Evolutionary conservation across 2,329 filamentous ascomycete species (phyloP).

Genomic region (Bipolaris zeicola): DNA sequence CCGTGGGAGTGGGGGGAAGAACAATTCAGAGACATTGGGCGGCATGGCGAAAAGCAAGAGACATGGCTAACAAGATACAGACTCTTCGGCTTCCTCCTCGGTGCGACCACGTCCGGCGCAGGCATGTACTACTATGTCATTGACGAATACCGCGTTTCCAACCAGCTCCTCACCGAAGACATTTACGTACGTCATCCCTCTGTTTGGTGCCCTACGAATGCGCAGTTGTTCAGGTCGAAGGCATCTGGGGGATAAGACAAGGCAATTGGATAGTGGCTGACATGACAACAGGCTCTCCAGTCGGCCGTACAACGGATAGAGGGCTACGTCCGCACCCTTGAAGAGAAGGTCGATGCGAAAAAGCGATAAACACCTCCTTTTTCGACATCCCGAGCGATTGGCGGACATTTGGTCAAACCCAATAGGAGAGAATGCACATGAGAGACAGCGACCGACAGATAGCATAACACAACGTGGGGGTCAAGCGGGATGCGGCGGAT

Average conservation of each 20-base stretch:
- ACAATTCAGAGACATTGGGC: neutral
- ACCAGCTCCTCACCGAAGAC: slow-evolving; percentile 91
- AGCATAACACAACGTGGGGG: neutral
- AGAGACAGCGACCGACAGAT: neutral
- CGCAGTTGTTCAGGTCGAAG: neutral
- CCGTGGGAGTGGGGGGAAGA: neutral
- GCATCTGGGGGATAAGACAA: neutral
- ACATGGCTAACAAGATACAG: slow-evolving; percentile 53
- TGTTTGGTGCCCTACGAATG: neutral
- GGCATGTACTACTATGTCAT: slow-evolving; percentile 92
- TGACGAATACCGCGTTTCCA: slow-evolving; percentile 90
- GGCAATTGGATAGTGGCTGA: slow-evolving; percentile 19
- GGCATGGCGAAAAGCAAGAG: neutral
- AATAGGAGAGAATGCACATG: neutral
- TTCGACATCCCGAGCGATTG: neutral
- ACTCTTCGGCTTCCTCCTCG: slow-evolving; percentile 88
- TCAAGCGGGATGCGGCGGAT: neutral
- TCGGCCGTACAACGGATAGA: slow-evolving; percentile 84
- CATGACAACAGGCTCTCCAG: slow-evolving; percentile 69
- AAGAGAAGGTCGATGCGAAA: slow-evolving; percentile 72
- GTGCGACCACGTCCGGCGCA: slow-evolving; percentile 76
- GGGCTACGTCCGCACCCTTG: slow-evolving; percentile 79
- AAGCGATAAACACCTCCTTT: slow-evolving; percentile 17
- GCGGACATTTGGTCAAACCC: neutral
- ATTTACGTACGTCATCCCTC: slow-evolving; percentile 77